phyloP scores from a whole-genome alignment of 768 basidiomycete species.

The Naganishia vishniacii region DNA sequence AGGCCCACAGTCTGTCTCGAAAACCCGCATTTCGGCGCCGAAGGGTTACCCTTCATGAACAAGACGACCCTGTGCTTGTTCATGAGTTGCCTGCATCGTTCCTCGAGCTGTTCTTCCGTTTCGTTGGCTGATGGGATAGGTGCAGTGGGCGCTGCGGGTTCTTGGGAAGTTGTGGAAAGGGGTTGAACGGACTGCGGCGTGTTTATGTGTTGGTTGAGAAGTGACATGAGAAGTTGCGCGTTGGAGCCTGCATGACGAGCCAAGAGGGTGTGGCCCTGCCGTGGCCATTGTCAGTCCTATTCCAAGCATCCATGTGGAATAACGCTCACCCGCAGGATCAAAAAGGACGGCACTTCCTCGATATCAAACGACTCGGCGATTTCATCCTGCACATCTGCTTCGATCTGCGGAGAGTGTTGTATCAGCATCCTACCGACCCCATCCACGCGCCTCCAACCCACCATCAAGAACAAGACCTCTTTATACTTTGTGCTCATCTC shows the following conservation, averaged over 20 bases:
- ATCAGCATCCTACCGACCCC: neutral
- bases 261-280: slow-evolving; percentile 83
- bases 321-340: slow-evolving; percentile 68
- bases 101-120: slow-evolving; percentile 62
- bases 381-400: slow-evolving; percentile 54
- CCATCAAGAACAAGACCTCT: slow-evolving; percentile 66
- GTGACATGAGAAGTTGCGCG: slow-evolving; percentile 58
- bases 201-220: slow-evolving; percentile 59
- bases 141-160: slow-evolving; percentile 44
- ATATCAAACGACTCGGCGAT: slow-evolving; percentile 90
- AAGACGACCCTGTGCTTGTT: slow-evolving; percentile 68
- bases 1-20: slow-evolving; percentile 68
- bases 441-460: slow-evolving; percentile 42
- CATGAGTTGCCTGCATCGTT: slow-evolving; percentile 68
- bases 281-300: neutral
- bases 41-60: slow-evolving; percentile 85
- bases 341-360: slow-evolving; percentile 76
- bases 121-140: slow-evolving; percentile 45
- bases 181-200: slow-evolving; percentile 48
- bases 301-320: neutral
- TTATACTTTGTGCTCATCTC: slow-evolving; percentile 71
- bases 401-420: slow-evolving; percentile 42
- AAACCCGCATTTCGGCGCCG: slow-evolving; percentile 76
- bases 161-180: slow-evolving; percentile 55
- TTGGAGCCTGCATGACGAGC: slow-evolving; percentile 74